Base-by-base conservation (phyloP, 2,329 filamentous ascomycete genomes). In the Pseudogymnoascus sp. region DNA sequence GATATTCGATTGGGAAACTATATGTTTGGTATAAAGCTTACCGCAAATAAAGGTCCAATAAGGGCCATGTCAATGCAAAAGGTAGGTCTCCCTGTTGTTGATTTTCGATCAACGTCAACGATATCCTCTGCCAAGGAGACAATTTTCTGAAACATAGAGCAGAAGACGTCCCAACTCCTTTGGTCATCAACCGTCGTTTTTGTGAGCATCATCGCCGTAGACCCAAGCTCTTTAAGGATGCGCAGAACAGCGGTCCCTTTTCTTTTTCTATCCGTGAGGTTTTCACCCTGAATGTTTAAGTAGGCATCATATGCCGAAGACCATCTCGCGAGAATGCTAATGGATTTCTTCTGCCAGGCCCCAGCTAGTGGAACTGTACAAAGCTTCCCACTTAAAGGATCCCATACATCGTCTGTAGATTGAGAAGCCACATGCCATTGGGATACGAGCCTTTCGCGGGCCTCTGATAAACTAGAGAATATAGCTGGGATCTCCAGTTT, bases 71-170 rank as follows among this genome's bases (percentile, higher is more conserved):
- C 41, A 14, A 46, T 46, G 41, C 41, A 46, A 6, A 46, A 24
- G 14, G 41, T 16, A 2, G 41, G 41, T 14, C 22, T 26, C 12
- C 12, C 41, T 46, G 12, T 12, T 4, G 41, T 26, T 46, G 41
- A 26, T 26, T 46, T 46, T n/a, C n/a, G 60, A 12, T 65, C 61
- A 24, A 59, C 26, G 14, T 63, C 43, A 7, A 66, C 43, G 5
- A 67, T 43, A 8, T 65, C 62, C 6, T 35, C 62, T 6, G 62
- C 46, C 63, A 61, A 56, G 41, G 41, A 46, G 41, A 46, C 41
- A n/a, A 46, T 46, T 46, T 46, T 46, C 22, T 46, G 12, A 26
- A 46, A 46, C 41, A 46, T 46, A 8, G 41, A 26, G 22, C 41
- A 46, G 22, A 46, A 46, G 12, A 26, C 41, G 12, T 46, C 41